A percentile compares a stretch with the other conserved stretches of the same genome.
Conservation (phyloP, 106 monocot species). For the Iris macrosiphon region DNA sequence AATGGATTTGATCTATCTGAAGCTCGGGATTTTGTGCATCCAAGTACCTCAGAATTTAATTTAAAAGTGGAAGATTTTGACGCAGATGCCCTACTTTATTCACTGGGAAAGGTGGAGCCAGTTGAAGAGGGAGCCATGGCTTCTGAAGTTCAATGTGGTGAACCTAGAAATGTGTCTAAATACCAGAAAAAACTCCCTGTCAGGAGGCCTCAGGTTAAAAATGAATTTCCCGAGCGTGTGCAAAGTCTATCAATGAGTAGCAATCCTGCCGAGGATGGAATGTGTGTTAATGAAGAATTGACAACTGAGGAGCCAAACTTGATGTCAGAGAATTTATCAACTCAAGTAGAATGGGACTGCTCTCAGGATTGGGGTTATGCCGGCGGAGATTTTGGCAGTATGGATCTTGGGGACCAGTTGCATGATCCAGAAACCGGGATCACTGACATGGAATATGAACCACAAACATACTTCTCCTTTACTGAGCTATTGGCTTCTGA, state of each 20-base stretch:
- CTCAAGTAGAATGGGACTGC: conserved; percentile 25
- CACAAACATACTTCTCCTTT: conserved; percentile 91
- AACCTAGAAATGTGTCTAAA: neutral
- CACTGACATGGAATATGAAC: conserved; percentile 58
- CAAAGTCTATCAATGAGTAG: too few species aligned
- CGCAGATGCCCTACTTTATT: conserved; percentile 41
- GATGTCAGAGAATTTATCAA: conserved; percentile 2
- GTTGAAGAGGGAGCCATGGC: conserved; percentile 6
- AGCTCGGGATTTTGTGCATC: neutral
- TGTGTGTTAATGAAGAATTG: conserved; percentile 8
- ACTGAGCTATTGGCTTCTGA: conserved; percentile 59
- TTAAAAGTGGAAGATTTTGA: conserved; percentile 14
- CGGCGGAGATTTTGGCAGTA: neutral
- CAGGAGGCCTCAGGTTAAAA: conserved; percentile 29
- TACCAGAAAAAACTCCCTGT: conserved; percentile 38
- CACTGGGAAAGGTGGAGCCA: conserved; percentile 29
- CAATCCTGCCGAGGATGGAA: too few species aligned
- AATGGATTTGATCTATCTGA: neutral
- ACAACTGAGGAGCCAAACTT: conserved; percentile 3
- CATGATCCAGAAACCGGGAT: conserved; percentile 12
- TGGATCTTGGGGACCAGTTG: neutral
- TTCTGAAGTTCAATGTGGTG: neutral
- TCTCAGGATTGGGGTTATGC: conserved; percentile 1
- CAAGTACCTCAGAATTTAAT: neutral
- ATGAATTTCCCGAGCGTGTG: too few species aligned